phyloP scores from a whole-genome alignment of 352 stramenopile species.

The Thalassiosira gravida region DNA sequence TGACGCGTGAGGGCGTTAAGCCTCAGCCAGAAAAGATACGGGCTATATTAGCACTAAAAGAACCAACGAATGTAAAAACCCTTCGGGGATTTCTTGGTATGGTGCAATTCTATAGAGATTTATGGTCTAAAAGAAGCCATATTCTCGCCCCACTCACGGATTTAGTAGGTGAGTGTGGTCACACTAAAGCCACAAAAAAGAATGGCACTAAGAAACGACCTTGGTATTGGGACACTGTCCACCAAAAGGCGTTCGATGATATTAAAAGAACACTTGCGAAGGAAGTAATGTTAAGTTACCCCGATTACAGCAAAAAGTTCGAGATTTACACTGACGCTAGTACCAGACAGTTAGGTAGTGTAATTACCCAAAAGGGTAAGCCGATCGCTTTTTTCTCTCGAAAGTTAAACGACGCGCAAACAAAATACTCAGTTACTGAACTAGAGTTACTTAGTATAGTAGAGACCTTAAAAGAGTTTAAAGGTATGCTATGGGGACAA shows the following conservation, averaged over 20 bases:
- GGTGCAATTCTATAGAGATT: constrained; percentile 68
- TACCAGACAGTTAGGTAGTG: constrained; percentile 35
- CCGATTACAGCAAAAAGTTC: constrained; percentile 47
- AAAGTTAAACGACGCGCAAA: constrained; percentile 52
- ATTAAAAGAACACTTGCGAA: constrained; percentile 55
- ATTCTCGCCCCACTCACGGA: constrained; percentile 53
- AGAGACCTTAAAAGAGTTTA: constrained; percentile 68
- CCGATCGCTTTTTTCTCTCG: constrained; percentile 55
- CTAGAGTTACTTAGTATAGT: constrained; percentile 53
- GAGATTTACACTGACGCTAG: constrained; percentile 51
- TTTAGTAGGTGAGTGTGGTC: constrained; percentile 53
- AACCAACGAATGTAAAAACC: constrained; percentile 46
- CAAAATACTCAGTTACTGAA: constrained; percentile 54
- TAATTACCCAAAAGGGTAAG: constrained; percentile 46
- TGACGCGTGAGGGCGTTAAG: constrained; percentile 17
- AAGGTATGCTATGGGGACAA: constrained; percentile 59
- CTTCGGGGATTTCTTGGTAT: constrained; percentile 54
- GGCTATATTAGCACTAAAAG: neutral
- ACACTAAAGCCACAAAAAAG: constrained; percentile 33
- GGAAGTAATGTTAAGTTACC: constrained; percentile 59
- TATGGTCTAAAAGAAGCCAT: constrained; percentile 58
- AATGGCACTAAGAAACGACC: constrained; percentile 23
- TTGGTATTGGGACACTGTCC: constrained; percentile 36
- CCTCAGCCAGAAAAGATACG: constrained; percentile 37
- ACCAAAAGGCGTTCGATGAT: constrained; percentile 62